phyloP scores from a whole-genome alignment of 495 filamentous ascomycete genomes.

The Xylaria sp. region DNA sequence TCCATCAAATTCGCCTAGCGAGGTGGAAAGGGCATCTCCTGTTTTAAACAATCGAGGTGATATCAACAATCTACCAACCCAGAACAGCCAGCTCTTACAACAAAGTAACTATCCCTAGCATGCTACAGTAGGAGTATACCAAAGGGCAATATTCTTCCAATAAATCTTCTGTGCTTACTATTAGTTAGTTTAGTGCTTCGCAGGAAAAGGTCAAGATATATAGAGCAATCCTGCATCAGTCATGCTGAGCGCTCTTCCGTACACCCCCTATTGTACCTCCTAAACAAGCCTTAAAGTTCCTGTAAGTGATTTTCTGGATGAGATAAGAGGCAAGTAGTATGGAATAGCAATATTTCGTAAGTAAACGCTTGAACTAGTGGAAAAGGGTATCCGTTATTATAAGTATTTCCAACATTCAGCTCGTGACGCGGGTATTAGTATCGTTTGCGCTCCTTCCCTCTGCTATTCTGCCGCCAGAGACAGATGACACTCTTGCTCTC shows the following conservation, averaged over 20 bases:
- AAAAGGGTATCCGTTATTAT: background rate
- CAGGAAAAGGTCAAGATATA: too few species aligned
- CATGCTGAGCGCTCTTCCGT: background rate
- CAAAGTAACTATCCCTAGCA: background rate
- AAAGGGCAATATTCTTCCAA: too few species aligned
- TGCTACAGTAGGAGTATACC: background rate
- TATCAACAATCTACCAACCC: background rate
- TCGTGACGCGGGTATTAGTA: slow-evolving; percentile 35
- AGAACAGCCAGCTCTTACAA: background rate
- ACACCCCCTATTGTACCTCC: background rate
- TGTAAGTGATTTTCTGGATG: background rate
- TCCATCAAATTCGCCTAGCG: background rate
- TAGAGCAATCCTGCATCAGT: too few species aligned
- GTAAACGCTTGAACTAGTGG: background rate
- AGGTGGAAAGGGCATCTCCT: background rate
- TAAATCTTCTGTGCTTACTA: too few species aligned
- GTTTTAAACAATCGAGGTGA: background rate
- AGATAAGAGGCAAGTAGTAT: background rate
- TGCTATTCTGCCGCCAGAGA: slow-evolving; percentile 58
- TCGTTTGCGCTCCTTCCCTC: slow-evolving; percentile 56
- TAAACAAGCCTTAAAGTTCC: background rate
- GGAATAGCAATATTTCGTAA: background rate
- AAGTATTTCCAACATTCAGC: slow-evolving; percentile 10
- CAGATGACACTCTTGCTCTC: slow-evolving; percentile 82
- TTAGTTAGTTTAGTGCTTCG: too few species aligned